These are phyloP conservation scores for Potentilla sterilis DNA, from an alignment of 306 rosid species.

Conservation along the genomic window DNA sequence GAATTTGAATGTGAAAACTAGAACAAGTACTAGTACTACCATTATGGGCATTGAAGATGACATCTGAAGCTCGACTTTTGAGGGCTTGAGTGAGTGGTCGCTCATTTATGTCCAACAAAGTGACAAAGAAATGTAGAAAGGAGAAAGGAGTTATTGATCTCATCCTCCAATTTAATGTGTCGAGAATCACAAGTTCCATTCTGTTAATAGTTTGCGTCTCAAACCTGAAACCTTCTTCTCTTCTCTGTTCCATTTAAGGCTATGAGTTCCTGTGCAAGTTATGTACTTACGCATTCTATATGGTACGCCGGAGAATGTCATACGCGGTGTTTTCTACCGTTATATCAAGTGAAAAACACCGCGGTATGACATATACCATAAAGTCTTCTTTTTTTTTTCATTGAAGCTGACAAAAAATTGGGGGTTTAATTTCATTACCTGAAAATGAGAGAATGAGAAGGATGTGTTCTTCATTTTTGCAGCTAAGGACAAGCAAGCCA, in stretches of 20 bases:
- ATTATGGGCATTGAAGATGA: slow-evolving; percentile 54
- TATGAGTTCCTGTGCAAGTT: slow-evolving; percentile 2
- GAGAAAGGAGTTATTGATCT: slow-evolving; percentile 74
- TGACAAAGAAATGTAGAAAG: slow-evolving; percentile 54
- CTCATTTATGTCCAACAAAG: slow-evolving; percentile 42
- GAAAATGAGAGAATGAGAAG: slow-evolving; percentile 37
- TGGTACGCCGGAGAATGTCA: neutral
- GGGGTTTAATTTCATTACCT: slow-evolving; percentile 31
- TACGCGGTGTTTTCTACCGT: neutral
- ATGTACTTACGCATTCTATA: neutral
- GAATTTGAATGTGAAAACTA: neutral
- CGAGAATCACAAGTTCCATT: slow-evolving; percentile 72
- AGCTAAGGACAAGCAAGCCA: slow-evolving; percentile 62
- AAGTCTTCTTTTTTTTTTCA: neutral
- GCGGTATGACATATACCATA: neutral
- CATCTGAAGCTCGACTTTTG: slow-evolving; percentile 51
- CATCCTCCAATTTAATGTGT: slow-evolving; percentile 68
- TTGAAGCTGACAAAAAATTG: neutral
- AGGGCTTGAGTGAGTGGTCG: slow-evolving; percentile 41
- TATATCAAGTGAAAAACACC: neutral
- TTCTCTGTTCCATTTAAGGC: slow-evolving; percentile 36
- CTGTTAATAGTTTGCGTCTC: slow-evolving; percentile 44
- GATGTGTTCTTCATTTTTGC: slow-evolving; percentile 63
- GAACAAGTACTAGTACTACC: slow-evolving; percentile 39
- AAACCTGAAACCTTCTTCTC: slow-evolving; percentile 42